Evolutionary conservation across 345 rosid genomes (phyloP).

Genomic region (Linum usitatissimum): DNA sequence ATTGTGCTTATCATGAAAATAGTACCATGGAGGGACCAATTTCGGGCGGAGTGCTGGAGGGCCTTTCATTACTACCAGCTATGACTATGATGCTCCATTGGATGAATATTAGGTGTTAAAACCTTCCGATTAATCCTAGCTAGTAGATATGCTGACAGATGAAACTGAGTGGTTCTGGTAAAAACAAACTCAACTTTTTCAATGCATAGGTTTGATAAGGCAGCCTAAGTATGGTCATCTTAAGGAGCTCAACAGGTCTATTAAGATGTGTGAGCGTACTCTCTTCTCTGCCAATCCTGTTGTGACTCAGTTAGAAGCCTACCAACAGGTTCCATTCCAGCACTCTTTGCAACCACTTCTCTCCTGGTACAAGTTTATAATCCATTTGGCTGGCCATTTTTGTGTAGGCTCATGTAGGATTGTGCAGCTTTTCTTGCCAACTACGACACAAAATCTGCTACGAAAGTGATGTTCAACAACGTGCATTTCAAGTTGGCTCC

Average conservation of each 20-base stretch:
- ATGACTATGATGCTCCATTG: constrained; percentile 16
- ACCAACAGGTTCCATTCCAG: constrained; percentile 44
- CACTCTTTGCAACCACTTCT: too few relatives aligned
- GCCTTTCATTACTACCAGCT: constrained; percentile 15
- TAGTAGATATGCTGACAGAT: not conserved
- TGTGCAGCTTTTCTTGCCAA: constrained; percentile 87
- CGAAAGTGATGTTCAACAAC: constrained; percentile 51
- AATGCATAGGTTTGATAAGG: constrained; percentile 52
- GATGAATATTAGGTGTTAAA: constrained; percentile 6
- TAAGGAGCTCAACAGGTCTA: constrained; percentile 69
- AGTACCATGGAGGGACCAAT: constrained; percentile 18
- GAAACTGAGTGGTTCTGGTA: not conserved
- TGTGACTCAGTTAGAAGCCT: constrained; percentile 59
- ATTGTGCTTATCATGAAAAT: too few relatives aligned
- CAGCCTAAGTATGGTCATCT: constrained; percentile 92
- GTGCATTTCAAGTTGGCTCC: constrained; percentile 63
- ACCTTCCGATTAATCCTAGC: too few relatives aligned
- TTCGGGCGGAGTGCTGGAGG: constrained; percentile 13
- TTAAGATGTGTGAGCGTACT: constrained; percentile 73
- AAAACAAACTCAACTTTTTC: too few relatives aligned
- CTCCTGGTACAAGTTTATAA: too few relatives aligned
- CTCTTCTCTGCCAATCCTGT: constrained; percentile 72
- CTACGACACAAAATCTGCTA: constrained; percentile 43
- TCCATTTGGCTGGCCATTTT: too few relatives aligned
- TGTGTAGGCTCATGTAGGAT: constrained; percentile 52